Conservation (phyloP, 2,329 filamentous ascomycete genomes). For the Penicillium psychrosexuale region DNA sequence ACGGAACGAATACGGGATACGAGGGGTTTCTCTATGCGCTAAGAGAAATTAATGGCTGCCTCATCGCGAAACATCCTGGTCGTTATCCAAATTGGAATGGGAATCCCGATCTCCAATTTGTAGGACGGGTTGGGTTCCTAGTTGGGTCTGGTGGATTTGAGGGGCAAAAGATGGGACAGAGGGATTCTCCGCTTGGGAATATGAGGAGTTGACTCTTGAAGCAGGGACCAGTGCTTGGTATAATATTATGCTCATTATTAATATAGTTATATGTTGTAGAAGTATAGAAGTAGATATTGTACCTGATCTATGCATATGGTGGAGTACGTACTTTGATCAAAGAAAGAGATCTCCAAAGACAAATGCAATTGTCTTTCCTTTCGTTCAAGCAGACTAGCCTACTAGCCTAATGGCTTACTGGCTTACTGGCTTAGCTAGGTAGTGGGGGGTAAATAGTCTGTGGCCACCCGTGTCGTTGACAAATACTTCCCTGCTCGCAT, state of each 20-base stretch:
- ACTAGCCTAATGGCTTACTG: too few species aligned
- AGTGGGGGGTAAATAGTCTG: neutral
- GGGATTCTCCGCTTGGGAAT: neutral
- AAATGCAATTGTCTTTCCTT: constrained; percentile 9
- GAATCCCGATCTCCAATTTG: neutral
- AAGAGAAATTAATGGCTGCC: neutral
- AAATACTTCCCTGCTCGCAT: neutral
- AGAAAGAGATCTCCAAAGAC: neutral
- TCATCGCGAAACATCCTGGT: neutral
- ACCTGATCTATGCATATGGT: neutral
- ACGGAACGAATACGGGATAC: neutral
- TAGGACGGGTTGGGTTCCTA: neutral
- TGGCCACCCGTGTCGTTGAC: neutral
- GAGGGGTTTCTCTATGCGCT: neutral
- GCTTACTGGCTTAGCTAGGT: neutral
- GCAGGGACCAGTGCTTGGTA: neutral
- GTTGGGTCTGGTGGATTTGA: neutral
- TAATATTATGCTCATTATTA: neutral
- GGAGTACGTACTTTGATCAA: neutral
- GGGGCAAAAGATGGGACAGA: neutral
- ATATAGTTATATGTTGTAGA: neutral
- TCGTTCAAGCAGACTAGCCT: neutral
- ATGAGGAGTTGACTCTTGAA: neutral
- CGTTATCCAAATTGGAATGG: neutral
- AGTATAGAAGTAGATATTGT: neutral